Evolutionary conservation across 768 basidiomycete genomes (phyloP).

Genomic region (Phlebiopsis flavidoalba): DNA sequence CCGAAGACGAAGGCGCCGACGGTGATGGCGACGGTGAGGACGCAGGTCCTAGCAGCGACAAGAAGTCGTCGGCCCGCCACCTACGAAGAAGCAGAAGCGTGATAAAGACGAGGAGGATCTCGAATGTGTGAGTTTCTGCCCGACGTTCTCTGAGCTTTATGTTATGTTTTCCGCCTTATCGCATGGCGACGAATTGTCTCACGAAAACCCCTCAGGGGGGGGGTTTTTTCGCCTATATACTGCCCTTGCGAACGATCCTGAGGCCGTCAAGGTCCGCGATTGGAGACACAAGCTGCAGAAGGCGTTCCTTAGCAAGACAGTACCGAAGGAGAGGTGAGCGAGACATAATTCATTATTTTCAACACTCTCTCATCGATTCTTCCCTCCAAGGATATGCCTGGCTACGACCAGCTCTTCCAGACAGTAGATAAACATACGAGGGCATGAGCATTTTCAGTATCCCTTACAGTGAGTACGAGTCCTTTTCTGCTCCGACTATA

Average conservation of each 20-base stretch:
- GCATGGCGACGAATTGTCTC: background rate
- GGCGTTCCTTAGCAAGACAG: conserved; percentile 66
- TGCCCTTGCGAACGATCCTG: conserved; percentile 48
- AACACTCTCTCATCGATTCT: conserved; percentile 2
- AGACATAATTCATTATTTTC: conserved; percentile 4
- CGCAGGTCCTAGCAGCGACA: conserved; percentile 35
- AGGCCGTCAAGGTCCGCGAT: conserved; percentile 73
- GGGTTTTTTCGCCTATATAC: conserved; percentile 20
- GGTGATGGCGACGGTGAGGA: conserved; percentile 25
- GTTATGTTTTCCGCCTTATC: conserved; percentile 6
- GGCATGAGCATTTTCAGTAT: conserved; percentile 76
- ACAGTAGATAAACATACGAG: conserved; percentile 73
- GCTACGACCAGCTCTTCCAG: conserved; percentile 64
- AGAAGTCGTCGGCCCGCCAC: conserved; percentile 55
- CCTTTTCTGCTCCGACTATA: conserved; percentile 15
- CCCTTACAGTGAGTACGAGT: conserved; percentile 43
- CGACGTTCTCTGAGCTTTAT: conserved; percentile 11
- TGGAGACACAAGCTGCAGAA: conserved; percentile 94
- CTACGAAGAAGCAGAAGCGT: conserved; percentile 58
- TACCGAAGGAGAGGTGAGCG: conserved; percentile 62
- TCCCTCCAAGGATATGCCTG: conserved; percentile 67
- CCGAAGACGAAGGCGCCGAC: conserved; percentile 45
- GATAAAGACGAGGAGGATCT: conserved; percentile 59
- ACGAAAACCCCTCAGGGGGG: background rate
- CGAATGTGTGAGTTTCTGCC: conserved; percentile 47